phyloP scores from a whole-genome alignment of 805 yeast genomes.

The Ogataea ganodermae region DNA sequence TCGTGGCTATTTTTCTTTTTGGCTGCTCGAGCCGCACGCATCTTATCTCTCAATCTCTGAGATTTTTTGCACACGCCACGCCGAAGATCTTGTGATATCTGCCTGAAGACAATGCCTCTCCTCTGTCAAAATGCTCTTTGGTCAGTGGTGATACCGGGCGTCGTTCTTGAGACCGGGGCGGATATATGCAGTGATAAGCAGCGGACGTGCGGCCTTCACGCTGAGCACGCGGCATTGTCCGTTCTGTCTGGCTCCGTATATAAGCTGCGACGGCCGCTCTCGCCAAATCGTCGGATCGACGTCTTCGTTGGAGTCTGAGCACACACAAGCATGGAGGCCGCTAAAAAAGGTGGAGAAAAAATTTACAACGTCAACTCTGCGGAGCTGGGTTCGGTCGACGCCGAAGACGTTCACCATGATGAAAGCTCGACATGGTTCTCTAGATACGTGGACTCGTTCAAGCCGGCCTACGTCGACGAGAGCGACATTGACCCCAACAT shows the following conservation, averaged over 20 bases:
- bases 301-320: too few relatives aligned
- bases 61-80: neutral
- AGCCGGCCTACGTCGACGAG: slow-evolving; percentile 28
- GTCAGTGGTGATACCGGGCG: too few relatives aligned
- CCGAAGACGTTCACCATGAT: neutral
- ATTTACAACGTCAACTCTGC: neutral
- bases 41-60: neutral
- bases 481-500: slow-evolving; percentile 40
- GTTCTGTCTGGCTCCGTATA: too few relatives aligned
- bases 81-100: neutral
- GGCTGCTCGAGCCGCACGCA: neutral
- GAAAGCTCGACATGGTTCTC: slow-evolving; percentile 3
- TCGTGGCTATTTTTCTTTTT: neutral
- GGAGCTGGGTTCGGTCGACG: neutral
- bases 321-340: neutral
- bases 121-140: too few relatives aligned
- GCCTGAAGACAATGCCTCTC: too few relatives aligned
- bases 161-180: too few relatives aligned
- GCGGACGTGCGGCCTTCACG: too few relatives aligned
- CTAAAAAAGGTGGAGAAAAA: neutral
- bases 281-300: too few relatives aligned
- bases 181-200: too few relatives aligned
- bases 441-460: slow-evolving; percentile 25
- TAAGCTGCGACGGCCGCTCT: too few relatives aligned
- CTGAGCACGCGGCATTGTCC: too few relatives aligned